phyloP scores from a whole-genome alignment of 2,329 filamentous ascomycete genomes.

The Sarocladiaceae sp. region DNA sequence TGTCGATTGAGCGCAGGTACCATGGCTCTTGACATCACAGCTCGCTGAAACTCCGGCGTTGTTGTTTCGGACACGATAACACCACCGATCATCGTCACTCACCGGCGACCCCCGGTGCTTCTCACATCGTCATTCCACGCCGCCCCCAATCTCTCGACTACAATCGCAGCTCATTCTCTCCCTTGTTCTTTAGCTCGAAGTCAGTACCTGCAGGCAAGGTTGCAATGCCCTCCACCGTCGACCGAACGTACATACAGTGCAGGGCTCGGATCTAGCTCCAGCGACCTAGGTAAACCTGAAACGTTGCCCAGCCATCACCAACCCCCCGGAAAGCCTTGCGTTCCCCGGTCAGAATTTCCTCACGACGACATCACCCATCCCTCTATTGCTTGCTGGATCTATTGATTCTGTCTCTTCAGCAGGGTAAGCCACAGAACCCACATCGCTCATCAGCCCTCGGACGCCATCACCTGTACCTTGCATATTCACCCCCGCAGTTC shows the following conservation, averaged over 20 bases:
- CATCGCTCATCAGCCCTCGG: no score
- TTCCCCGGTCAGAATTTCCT: slow-evolving; percentile 2
- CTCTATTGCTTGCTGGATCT: not conserved
- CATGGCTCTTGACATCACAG: no score
- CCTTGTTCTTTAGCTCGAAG: not conserved
- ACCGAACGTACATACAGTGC: no score
- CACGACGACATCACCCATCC: not conserved
- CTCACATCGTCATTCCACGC: not conserved
- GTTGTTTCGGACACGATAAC: no score
- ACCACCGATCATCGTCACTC: no score
- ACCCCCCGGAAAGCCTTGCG: not conserved
- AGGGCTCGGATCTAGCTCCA: no score
- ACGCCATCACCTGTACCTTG: slow-evolving; percentile 1
- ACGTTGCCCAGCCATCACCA: not conserved
- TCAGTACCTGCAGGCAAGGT: not conserved
- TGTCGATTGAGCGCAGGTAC: no score
- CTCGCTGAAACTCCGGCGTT: no score
- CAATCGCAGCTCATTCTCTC: not conserved
- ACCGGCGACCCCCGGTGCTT: no score
- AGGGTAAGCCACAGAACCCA: not conserved
- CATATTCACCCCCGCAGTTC: slow-evolving; percentile 3
- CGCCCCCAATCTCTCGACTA: not conserved
- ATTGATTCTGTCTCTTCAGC: not conserved
- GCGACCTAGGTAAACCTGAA: slow-evolving; percentile 8
- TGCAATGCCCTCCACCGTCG: not conserved